phyloP scores from a whole-genome alignment of 2,329 filamentous ascomycete species.

The Cytospora mali region DNA sequence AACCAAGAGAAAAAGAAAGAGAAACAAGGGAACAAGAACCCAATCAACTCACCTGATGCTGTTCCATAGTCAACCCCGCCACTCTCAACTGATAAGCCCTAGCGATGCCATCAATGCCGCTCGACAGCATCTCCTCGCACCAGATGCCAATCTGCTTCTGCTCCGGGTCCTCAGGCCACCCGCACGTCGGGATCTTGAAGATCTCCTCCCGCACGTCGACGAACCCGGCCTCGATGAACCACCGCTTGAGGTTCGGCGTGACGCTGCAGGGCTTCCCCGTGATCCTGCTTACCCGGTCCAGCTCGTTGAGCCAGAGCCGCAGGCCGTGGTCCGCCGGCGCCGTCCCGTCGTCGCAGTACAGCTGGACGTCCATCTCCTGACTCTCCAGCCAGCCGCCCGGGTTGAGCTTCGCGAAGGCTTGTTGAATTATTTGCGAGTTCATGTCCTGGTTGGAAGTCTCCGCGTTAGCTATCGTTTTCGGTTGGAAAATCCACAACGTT shows the following conservation, averaged over 20 bases:
- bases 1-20: too few relatives aligned
- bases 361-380: slow-evolving; percentile 48
- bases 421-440: slow-evolving; percentile 52
- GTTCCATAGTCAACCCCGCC: slow-evolving; percentile 6
- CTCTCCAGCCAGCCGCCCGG: slow-evolving; percentile 60
- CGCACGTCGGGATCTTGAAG: slow-evolving; percentile 57
- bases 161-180: slow-evolving; percentile 52
- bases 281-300: slow-evolving; percentile 42
- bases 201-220: slow-evolving; percentile 55
- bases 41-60: slow-evolving; percentile 26
- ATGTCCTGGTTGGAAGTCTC: slow-evolving; percentile 38
- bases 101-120: slow-evolving; percentile 3
- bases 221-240: slow-evolving; percentile 54
- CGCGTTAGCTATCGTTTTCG: neutral
- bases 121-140: slow-evolving; percentile 21
- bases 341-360: slow-evolving; percentile 50
- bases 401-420: slow-evolving; percentile 51
- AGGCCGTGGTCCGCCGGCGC: slow-evolving; percentile 44
- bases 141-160: slow-evolving; percentile 48
- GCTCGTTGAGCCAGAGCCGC: slow-evolving; percentile 44
- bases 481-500: too few relatives aligned
- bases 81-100: slow-evolving; percentile 25
- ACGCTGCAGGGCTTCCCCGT: slow-evolving; percentile 44
- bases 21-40: neutral
- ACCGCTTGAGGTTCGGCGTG: slow-evolving; percentile 39